Conservation (phyloP, 2,329 filamentous ascomycete genomes). For the Chrysosporium keratinophilum region DNA sequence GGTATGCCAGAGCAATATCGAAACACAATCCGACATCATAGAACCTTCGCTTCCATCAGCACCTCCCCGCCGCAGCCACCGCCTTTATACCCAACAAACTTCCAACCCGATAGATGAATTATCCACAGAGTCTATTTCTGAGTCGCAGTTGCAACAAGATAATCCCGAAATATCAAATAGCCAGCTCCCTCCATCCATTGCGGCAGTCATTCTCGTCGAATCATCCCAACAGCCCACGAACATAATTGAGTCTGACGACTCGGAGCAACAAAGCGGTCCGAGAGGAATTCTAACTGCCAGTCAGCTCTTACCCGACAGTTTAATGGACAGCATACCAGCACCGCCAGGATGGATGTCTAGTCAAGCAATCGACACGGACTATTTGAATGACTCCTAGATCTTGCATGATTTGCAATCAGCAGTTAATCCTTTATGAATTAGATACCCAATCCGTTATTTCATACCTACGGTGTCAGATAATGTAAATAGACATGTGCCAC, state of each 20-base stretch:
- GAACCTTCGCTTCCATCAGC: constrained; percentile 4
- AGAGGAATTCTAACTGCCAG: constrained; percentile 25
- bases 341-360: constrained; percentile 31
- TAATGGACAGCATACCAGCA: constrained; percentile 37
- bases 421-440: not conserved
- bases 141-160: constrained; percentile 25
- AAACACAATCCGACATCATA: constrained; percentile 3
- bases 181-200: constrained; percentile 18
- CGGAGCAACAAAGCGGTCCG: not conserved
- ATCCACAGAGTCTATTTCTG: constrained; percentile 29
- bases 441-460: too few species aligned
- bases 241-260: constrained; percentile 12
- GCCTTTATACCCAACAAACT: constrained; percentile 14
- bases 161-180: constrained; percentile 8
- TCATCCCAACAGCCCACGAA: constrained; percentile 28
- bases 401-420: not conserved
- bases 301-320: constrained; percentile 33
- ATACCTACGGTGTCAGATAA: too few species aligned
- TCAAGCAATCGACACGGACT: constrained; percentile 30
- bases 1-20: not conserved
- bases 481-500: too few species aligned
- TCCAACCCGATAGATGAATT: constrained; percentile 19
- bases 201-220: constrained; percentile 31
- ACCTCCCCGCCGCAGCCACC: not conserved
- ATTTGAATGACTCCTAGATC: not conserved